Base-by-base conservation (phyloP, 129 eudicot species). In the Smallanthus sonchifolius region DNA sequence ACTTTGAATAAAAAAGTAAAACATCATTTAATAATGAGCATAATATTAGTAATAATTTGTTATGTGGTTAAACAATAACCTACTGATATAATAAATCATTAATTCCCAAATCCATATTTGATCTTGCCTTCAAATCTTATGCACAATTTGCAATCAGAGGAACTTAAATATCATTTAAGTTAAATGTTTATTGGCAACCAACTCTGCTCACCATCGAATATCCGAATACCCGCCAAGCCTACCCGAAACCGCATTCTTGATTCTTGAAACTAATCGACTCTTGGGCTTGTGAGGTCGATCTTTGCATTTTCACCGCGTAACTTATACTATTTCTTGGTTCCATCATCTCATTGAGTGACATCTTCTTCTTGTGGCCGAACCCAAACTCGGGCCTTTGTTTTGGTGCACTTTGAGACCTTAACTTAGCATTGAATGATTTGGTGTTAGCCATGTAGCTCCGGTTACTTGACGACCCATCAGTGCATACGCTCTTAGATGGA, bases 341-440 rank as follows among this genome's bases (percentile, higher is more conserved):
- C 87, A 90, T 87, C 90, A 89, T 79, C 42, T 89, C 92, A 70
- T 80, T 68, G 0, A 92, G 80, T 38, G 98, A 77, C 32, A 87
- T 61, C 82, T 77, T 84, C 82, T 81, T 92, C 77, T 75, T 89
- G 35, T 82, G 66, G 19, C 88, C 82, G 10, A 72, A 64, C 0
- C 81, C 86, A 28, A 81, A 69, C 6, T 87, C 98, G 0, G 95
- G 95, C 77, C 98, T 77, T 39, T 90, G 96, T 34, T 83, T 90
- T 0, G 92, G 96, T 38, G 95, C 96, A 76, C 96, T 93, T 2
- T 87, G 92, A 4, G 98, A 93, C 87, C 98, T 87, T 54, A 86
- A 75, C 67, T 87, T 90, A 35, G 90, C 92, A 75, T 85, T 86
- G 43, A 84, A 89, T 16, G 95, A 93, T 65, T 87, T 88, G 0